phyloP scores from a whole-genome alignment of 345 rosid genomes.

The Reutealis trisperma region DNA sequence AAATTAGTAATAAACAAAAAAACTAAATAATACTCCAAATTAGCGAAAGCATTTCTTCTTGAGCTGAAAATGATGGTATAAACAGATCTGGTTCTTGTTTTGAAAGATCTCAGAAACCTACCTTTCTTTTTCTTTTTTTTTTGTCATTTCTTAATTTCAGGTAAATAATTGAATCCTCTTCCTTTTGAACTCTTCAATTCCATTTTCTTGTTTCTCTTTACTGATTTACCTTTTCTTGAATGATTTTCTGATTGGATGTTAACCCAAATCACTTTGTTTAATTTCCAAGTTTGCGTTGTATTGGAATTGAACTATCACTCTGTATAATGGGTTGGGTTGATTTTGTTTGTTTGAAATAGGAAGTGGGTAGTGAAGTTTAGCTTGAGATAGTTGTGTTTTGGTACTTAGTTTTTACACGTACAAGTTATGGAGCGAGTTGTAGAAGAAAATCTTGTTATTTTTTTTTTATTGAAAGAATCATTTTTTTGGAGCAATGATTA shows the following conservation, averaged over 20 bases:
- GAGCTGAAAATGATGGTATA: background rate
- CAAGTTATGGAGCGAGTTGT: background rate
- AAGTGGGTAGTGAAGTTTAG: background rate
- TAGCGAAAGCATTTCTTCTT: background rate
- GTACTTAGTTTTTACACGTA: background rate
- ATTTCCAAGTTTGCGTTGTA: background rate
- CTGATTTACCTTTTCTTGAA: background rate
- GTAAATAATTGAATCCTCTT: background rate
- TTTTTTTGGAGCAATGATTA: background rate
- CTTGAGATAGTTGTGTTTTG: background rate
- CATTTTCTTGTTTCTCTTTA: background rate
- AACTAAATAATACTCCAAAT: background rate
- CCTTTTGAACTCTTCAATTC: background rate
- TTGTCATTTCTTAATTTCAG: background rate
- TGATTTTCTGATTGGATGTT: background rate
- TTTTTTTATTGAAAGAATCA: background rate
- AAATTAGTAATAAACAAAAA: no score
- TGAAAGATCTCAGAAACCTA: background rate
- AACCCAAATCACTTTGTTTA: background rate
- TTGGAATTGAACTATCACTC: no score
- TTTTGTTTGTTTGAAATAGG: background rate
- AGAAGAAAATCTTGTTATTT: background rate
- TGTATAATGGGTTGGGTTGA: background rate
- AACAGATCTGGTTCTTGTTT: constrained; percentile 9
- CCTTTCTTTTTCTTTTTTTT: background rate